Evolutionary conservation across 2,329 filamentous ascomycete species (phyloP), one percentile per base, ranked within the genome.

Genomic region (Colletotrichum chlorophyti): DNA sequence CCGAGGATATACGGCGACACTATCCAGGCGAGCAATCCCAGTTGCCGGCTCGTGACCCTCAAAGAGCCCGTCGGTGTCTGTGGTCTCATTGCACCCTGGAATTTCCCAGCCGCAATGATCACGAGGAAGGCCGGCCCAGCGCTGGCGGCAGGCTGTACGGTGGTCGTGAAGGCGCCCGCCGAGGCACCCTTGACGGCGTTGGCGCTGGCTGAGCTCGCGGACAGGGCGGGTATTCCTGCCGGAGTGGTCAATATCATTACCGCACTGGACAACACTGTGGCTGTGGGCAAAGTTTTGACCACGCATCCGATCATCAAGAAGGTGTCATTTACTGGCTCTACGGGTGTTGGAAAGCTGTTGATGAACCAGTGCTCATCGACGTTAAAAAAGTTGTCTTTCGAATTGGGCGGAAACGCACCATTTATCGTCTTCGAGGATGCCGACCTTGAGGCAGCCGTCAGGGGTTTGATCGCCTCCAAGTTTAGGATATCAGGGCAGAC

Each of bases 221-320:
- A 85, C 62, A 81, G 91, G 66, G 89, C 89, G 10, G 90, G 90
- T 0, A 93, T 93, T 68, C 91, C 91, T 5, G 84, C 90, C 0
- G 91, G 91, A 38, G 90, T 93, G 8, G 74, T 93, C 62, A 93
- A 93, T 71, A 82, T 93, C 57, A 70, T 92, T 58, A 92, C 91
- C 59, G 91, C 90, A 1, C 32, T 57, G n/a, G 57, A 60, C 14
- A 60, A 60, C 26, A 60, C 57, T 4, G 32, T 57, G 10, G 26
- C 57, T 8, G 81, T 85, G 52, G 90, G 90, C n/a, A 79, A 79
- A 29, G 85, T 86, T 32, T 78, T 93, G 12, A 87, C 86, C 1
- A 79, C 81, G 32, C 91, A 94, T 69, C 74, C 84, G 26, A 82
- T 82, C 35, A 81, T 94, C n/a, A 87, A 91, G 67, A 93, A 93